Evolutionary conservation across 164 flowering plant species (phyloP).

Genomic region (Magnolia changhungtana): DNA sequence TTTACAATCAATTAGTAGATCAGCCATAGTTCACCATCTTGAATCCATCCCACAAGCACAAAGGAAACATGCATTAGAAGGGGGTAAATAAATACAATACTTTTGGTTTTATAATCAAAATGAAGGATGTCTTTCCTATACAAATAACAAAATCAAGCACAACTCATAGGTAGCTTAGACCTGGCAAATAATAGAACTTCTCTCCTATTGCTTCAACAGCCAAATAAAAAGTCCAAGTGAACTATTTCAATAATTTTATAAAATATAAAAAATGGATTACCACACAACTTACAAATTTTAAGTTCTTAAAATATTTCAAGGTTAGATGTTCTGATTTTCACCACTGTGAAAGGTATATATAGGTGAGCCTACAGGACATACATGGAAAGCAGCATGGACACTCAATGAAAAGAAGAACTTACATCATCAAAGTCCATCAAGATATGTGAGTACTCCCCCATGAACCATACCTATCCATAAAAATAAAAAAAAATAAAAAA

Average conservation of each 20-base stretch:
- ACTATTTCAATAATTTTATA: no score
- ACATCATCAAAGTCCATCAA: constrained; percentile 80
- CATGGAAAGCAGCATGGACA: not conserved
- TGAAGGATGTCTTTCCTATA: not conserved
- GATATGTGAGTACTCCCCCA: constrained; percentile 82
- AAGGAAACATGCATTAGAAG: not conserved
- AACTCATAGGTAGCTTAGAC: not conserved
- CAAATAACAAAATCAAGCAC: not conserved
- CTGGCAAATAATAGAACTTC: not conserved
- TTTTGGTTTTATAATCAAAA: not conserved
- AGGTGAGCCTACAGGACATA: not conserved
- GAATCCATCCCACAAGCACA: no score
- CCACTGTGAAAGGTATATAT: not conserved
- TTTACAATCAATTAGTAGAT: no score
- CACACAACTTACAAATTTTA: not conserved
- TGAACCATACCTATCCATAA: constrained; percentile 57
- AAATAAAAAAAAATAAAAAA: not conserved
- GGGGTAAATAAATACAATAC: not conserved
- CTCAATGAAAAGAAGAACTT: constrained; percentile 27
- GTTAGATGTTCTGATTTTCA: not conserved
- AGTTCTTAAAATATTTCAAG: not conserved
- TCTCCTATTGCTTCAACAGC: no score
- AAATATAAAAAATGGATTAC: not conserved
- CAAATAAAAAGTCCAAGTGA: no score
- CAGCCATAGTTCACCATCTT: no score